Evolutionary conservation across 768 basidiomycete species (phyloP), one percentile per base, ranked within the genome.

Genomic region (Suillus paluster): DNA sequence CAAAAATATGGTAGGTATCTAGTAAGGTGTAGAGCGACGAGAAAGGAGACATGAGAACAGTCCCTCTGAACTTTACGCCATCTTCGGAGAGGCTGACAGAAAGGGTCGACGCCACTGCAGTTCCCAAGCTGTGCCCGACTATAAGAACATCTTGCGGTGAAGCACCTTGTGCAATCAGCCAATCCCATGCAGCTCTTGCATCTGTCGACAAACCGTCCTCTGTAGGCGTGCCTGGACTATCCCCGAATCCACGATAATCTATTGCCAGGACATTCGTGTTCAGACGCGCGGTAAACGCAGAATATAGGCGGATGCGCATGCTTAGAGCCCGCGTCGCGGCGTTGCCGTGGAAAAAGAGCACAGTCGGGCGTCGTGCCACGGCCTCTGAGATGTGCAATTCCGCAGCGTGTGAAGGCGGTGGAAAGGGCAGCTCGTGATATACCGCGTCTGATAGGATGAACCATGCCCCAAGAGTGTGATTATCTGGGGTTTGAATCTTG

Each of bases 341-440:
- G 64, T 97, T 97, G 11, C 97, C 97, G 65, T 98, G 97, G 46
- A 96, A 80, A 77, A 92, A 97, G n/a, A 98, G 79, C n/a, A 97
- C 78, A 0, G 91, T 95, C 0, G 94, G 94, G 30, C 82, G 75
- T 1, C 77, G 65, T 14, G 77, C 74, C 19, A 95, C 74, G 1
- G 92, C 89, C 21, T 77, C 65, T 17, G 80, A 70, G 39, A 94
- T 78, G 46, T 82, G 80, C 3, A 76, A 68, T 17, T 80, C 73
- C 19, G 78, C 71, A 0, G 73, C 75, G 36, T 76, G 67, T 19
- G 69, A 64, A 4, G 80, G 76, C 25, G 83, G 76, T 0, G 73
- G 73, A 23, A 72, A 71, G 3, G 82, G 76, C 53, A 84, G 70
- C 11, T 77, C 76, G 55, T 82, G 84, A 72, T 91, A 91, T 67